Conservation (phyloP, 1,284 basidiomycete species). For the Microbotryum saponariae region DNA sequence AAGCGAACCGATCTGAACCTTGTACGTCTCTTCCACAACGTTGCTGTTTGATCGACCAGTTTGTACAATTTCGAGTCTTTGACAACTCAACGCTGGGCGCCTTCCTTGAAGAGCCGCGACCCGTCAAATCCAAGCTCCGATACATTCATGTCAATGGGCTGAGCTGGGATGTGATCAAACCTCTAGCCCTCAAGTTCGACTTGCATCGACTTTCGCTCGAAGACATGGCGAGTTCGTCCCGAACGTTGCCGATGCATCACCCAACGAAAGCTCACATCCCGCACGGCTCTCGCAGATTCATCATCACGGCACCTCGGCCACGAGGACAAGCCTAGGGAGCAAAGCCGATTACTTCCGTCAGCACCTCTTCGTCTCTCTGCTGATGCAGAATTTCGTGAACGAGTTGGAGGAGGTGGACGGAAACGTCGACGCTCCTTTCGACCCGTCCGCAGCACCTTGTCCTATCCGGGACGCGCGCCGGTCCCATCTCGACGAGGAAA, state of each 20-base stretch:
- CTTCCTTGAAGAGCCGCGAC: conserved; percentile 46
- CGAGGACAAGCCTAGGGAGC: conserved; percentile 45
- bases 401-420: conserved; percentile 32
- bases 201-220: conserved; percentile 62
- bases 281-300: no score
- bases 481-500: conserved; percentile 9
- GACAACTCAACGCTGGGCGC: conserved; percentile 52
- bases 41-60: not conserved
- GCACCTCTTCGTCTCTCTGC: conserved; percentile 59
- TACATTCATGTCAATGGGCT: conserved; percentile 65
- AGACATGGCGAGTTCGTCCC: conserved; percentile 47
- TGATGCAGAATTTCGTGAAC: conserved; percentile 52
- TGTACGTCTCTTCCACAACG: not conserved
- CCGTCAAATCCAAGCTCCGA: conserved; percentile 54
- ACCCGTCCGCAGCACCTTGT: not conserved
- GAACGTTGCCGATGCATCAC: conserved; percentile 38
- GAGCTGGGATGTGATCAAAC: conserved; percentile 63
- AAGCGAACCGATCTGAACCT: not conserved
- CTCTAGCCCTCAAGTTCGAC: conserved; percentile 56
- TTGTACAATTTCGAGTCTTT: conserved; percentile 49
- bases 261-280: not conserved
- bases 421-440: no score
- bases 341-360: conserved; percentile 61
- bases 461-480: not conserved
- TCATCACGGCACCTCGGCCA: conserved; percentile 43